These are phyloP conservation scores for Russula lepida DNA, from an alignment of 768 basidiomycete genomes.

Conservation along the genomic window DNA sequence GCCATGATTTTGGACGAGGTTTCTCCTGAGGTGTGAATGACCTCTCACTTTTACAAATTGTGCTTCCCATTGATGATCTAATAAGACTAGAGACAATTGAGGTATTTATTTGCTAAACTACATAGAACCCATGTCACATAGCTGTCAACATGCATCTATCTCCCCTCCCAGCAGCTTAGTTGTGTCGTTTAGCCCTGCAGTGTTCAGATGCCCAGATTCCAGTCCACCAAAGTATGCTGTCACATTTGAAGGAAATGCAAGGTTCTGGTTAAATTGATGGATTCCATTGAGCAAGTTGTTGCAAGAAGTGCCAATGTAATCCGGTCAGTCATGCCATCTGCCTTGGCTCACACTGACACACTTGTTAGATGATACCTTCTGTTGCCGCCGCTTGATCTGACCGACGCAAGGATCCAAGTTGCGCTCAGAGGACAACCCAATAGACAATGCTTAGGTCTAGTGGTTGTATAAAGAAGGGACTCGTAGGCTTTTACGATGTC, in stretches of 20 bases:
- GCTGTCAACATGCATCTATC: slow-evolving; percentile 80
- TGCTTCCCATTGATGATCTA: slow-evolving; percentile 11
- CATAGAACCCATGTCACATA: slow-evolving; percentile 92
- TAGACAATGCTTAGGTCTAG: no score
- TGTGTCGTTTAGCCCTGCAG: slow-evolving; percentile 14
- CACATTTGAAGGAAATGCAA: slow-evolving; percentile 68
- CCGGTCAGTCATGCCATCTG: not conserved
- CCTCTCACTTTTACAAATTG: slow-evolving; percentile 2
- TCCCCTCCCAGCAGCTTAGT: slow-evolving; percentile 9
- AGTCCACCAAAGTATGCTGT: slow-evolving; percentile 85
- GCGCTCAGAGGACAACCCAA: no score
- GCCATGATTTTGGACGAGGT: slow-evolving; percentile 91
- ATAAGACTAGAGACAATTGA: slow-evolving; percentile 82
- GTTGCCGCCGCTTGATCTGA: no score
- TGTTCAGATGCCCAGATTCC: slow-evolving; percentile 78
- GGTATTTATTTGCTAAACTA: slow-evolving; percentile 97
- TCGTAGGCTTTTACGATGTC: no score
- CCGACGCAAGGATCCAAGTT: no score
- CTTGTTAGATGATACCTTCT: slow-evolving; percentile 42
- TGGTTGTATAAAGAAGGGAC: no score
- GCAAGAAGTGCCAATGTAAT: slow-evolving; percentile 40
- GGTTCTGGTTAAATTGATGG: slow-evolving; percentile 42
- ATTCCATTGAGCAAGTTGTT: slow-evolving; percentile 40
- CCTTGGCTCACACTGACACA: not conserved
- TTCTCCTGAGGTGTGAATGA: slow-evolving; percentile 72